Base-by-base conservation (phyloP, 306 rosid genomes). In the Dalbergia oliveri region DNA sequence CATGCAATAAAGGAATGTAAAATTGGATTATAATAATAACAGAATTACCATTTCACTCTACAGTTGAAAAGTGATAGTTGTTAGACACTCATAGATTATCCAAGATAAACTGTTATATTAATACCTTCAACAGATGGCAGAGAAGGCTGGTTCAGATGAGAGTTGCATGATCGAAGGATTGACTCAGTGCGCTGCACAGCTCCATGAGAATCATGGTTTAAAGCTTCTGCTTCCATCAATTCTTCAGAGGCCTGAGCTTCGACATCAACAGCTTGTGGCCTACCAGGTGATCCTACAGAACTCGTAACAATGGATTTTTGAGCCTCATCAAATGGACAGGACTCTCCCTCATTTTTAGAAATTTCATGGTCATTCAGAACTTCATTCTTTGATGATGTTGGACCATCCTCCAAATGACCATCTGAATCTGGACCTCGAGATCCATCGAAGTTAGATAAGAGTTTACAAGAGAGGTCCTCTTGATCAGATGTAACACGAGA, bases 401-500 rank as follows among this genome's bases (percentile, higher is more conserved):
- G 92, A 73, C 74, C 85, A 81, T 85, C 89, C 80, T 73, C 88
- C 82, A 84, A 72, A 84, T 69, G 77, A 80, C 88, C 85, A 73
- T 80, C 85, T 23, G 79, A 83, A 62, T 74, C 89, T 62, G 78
- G 71, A 7, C 56, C 88, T 77, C 13, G 44, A 19, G 69, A 67
- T 45, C 63, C 82, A 85, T 73, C 83, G 64, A 79, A 54, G 56
- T 71, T 69, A 66, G 93, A 81, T 86, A 82, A 76, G 45, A 62
- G 80, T 83, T 86, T 87, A 77, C 79, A 87, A 72, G 89, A 77
- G 73, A 85, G 71, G 80, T 85, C 88, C 70, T 89, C 93, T 77
- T 86, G 74, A 72, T 85, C 97, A 65, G 88, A 86, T 83, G 90
- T 89, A 72, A 88, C 89, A 85, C 83, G 93, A 73, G 90, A 86